Base-by-base conservation (phyloP, 768 basidiomycete genomes). In the Trametes cinnabarina region DNA sequence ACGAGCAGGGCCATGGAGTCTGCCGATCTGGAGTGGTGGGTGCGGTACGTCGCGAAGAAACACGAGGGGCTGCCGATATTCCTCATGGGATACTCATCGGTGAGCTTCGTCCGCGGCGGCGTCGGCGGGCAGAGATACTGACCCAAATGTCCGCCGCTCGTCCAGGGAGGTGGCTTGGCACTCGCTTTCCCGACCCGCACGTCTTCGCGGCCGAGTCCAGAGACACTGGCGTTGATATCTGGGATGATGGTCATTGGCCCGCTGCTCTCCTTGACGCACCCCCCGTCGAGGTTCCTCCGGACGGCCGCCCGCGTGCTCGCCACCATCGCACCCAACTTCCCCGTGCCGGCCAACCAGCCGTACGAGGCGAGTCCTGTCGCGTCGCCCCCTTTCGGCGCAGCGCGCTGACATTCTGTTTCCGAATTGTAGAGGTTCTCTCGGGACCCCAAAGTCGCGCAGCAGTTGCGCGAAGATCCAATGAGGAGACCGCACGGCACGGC, bases 1-100 rank as follows among this genome's bases (percentile, higher is more conserved):
- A 88, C 87, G 5, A 80, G 78, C 54, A 72, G 74, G 67, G 79
- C 74, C 39, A 76, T 83, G 44, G 87, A 90, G 70, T 74, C 87
- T 65, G 71, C 71, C 23, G 90, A 92, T 65, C 74, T 88, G 22
- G 79, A 78, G 8, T 91, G 86, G 87, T 85, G 85, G 15, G 58
- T 92, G 8, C 68, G 71, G 39, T 76, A 82, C 57, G 77, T 73
- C 26, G 76, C 75, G 64, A 71, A 78, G 61, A 65, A 70, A 41
- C 75, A 78, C 51, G 66, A 74, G 14, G 44, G 72, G 3, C 64
- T 81, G 4, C 86, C 88, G 17, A 58, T 86, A 14, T 88, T 90
- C 65, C 67, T 92, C 41, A 83, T 84, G 73, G 90, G 87, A 2
- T 87, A 88, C 68, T 90, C 88, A 0, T 88, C 88, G 87, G 87